Conservation (phyloP, 1,284 basidiomycete genomes). For the Ceratorhiza oryzae-sativae region DNA sequence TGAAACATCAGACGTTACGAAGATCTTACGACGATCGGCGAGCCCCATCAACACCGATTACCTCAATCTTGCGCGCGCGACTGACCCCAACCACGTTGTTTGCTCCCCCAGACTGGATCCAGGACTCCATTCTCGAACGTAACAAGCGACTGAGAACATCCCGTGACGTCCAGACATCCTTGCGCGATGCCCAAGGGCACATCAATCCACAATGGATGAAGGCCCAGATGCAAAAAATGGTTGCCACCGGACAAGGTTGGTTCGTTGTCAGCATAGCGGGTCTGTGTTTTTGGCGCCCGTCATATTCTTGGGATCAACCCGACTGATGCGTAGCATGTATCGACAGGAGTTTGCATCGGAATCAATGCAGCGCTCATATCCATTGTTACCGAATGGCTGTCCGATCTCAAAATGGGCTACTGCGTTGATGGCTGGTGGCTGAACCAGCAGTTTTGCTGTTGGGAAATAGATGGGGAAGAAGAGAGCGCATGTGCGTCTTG, state of each 20-base stretch:
- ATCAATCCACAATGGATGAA: conserved; percentile 66
- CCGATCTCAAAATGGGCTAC: conserved; percentile 91
- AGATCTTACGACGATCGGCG: conserved; percentile 84
- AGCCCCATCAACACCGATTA: conserved; percentile 45
- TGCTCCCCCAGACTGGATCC: conserved; percentile 83
- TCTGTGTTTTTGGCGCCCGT: conserved; percentile 54
- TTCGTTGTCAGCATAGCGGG: conserved; percentile 87
- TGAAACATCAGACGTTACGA: conserved; percentile 60
- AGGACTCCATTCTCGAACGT: conserved; percentile 89
- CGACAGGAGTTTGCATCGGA: conserved; percentile 85
- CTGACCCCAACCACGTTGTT: conserved; percentile 33
- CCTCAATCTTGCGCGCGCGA: conserved; percentile 18
- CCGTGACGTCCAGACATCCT: conserved; percentile 57
- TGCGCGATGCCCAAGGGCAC: conserved; percentile 61
- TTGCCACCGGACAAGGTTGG: conserved; percentile 65
- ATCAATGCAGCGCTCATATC: conserved; percentile 94
- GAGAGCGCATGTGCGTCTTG: conserved; percentile 89
- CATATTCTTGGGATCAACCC: conserved; percentile 1
- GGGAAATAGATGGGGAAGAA: conserved; percentile 81
- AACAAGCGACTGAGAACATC: conserved; percentile 72
- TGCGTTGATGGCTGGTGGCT: conserved; percentile 66
- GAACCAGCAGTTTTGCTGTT: conserved; percentile 97
- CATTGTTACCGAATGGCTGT: conserved; percentile 97
- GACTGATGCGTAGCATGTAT: conserved; percentile 16
- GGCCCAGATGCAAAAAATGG: conserved; percentile 63